Evolutionary conservation across 306 rosid genomes (phyloP).

Genomic region (Calophaca sinica): DNA sequence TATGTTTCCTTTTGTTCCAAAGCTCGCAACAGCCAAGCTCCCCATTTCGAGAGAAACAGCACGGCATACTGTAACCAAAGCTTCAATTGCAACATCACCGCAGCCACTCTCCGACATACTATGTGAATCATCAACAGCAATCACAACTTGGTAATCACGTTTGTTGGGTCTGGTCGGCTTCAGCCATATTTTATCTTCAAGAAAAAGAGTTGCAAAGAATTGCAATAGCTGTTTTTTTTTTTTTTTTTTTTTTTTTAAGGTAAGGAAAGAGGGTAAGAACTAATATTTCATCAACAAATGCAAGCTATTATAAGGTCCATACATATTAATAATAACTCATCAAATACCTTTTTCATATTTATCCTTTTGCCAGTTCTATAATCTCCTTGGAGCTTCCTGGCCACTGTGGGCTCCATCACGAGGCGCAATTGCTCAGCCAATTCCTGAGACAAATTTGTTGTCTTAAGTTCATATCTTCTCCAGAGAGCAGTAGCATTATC

Average conservation of each 20-base stretch:
- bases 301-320: neutral
- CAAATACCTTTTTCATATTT: conserved; percentile 86
- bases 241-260: conserved; percentile 4
- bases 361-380: conserved; percentile 93
- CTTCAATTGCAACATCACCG: conserved; percentile 83
- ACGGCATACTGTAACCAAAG: conserved; percentile 91
- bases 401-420: conserved; percentile 87
- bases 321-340: conserved; percentile 10
- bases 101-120: conserved; percentile 87
- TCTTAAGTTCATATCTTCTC: conserved; percentile 76
- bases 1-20: conserved; percentile 88
- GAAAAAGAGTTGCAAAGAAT: conserved; percentile 81
- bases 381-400: conserved; percentile 95
- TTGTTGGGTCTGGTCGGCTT: conserved; percentile 91
- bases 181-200: conserved; percentile 92
- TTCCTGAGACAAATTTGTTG: conserved; percentile 83
- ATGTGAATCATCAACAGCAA: conserved; percentile 93
- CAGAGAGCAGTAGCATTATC: conserved; percentile 65
- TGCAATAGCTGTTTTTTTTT: conserved; percentile 76
- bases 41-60: conserved; percentile 95
- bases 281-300: neutral
- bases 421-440: conserved; percentile 95
- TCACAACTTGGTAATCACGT: conserved; percentile 93
- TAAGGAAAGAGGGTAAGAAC: conserved; percentile 5
- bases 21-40: conserved; percentile 86